A percentile compares a stretch with the other conserved stretches of the same genome.
These are phyloP conservation scores for Artemisia tridentata DNA, from an alignment of 129 eudicot genomes.

Conservation along the genomic window DNA sequence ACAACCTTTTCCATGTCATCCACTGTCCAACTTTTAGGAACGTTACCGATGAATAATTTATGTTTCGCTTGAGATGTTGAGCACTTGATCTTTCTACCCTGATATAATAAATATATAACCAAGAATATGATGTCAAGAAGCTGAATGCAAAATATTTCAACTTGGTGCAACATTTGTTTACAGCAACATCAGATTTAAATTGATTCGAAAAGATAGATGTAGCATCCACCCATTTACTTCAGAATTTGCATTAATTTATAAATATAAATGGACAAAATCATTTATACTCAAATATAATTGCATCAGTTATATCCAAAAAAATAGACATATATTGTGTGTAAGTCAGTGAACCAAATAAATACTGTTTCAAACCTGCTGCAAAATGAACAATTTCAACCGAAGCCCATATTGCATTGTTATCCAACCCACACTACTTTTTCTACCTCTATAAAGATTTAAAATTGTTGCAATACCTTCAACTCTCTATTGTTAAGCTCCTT, in stretches of 20 bases:
- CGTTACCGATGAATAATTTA: conserved; percentile 79
- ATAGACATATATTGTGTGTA: not conserved
- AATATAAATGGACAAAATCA: too few relatives aligned
- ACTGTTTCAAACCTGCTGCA: not conserved
- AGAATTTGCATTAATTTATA: not conserved
- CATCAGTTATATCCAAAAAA: not conserved
- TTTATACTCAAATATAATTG: not conserved
- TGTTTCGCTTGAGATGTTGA: conserved; percentile 97
- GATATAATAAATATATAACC: conserved; percentile 17
- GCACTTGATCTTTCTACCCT: conserved; percentile 83
- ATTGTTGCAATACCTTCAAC: conserved; percentile 52
- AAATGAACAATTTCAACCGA: not conserved
- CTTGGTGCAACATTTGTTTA: not conserved
- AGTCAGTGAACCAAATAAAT: not conserved
- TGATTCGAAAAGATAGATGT: not conserved
- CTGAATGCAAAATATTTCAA: conserved; percentile 5
- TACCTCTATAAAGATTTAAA: not conserved
- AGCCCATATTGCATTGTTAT: not conserved
- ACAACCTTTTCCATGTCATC: conserved; percentile 77
- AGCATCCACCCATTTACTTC: not conserved
- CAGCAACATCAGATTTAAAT: conserved; percentile 12
- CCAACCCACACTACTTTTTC: conserved; percentile 12
- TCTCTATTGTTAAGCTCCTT: conserved; percentile 70
- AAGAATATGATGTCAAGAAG: conserved; percentile 5
- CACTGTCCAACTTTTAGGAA: conserved; percentile 83